Conservation (phyloP, 305 asterid species). For the Andrographis paniculata region DNA sequence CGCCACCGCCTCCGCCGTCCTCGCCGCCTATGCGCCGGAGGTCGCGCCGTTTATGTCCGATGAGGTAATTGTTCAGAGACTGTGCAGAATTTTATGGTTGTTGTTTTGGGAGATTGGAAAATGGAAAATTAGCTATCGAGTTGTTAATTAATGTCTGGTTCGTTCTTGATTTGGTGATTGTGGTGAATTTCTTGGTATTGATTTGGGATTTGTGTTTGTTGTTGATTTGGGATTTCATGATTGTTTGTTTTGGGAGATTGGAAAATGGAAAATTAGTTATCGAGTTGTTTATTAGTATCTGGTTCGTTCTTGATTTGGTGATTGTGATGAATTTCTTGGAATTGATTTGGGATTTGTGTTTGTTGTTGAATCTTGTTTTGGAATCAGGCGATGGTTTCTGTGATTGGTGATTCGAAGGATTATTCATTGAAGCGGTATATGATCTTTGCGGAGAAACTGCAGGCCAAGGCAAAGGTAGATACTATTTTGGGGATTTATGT, state of each 20-base stretch:
- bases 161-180: too few species aligned
- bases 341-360: neutral
- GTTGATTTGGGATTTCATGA: neutral
- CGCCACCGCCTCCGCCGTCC: conserved; percentile 86
- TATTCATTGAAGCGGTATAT: conserved; percentile 62
- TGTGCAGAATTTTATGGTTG: neutral
- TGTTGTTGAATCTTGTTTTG: conserved; percentile 2
- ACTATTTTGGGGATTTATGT: neutral
- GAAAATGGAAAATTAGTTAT: too few species aligned
- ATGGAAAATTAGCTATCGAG: too few species aligned
- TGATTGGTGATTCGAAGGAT: conserved; percentile 58
- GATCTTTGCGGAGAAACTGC: conserved; percentile 50
- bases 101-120: neutral
- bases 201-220: neutral
- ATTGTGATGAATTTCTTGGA: too few species aligned
- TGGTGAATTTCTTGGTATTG: neutral
- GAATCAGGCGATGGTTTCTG: conserved; percentile 61
- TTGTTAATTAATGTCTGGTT: too few species aligned
- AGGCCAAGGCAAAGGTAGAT: conserved; percentile 56
- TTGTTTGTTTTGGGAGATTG: too few species aligned
- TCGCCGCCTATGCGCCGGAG: conserved; percentile 74
- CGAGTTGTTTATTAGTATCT: too few species aligned
- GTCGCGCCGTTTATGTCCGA: conserved; percentile 86
- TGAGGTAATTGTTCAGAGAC: conserved; percentile 39
- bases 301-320: too few species aligned